Base-by-base conservation (phyloP, 495 filamentous ascomycete genomes). In the Melanomma pulvis-pyrius region DNA sequence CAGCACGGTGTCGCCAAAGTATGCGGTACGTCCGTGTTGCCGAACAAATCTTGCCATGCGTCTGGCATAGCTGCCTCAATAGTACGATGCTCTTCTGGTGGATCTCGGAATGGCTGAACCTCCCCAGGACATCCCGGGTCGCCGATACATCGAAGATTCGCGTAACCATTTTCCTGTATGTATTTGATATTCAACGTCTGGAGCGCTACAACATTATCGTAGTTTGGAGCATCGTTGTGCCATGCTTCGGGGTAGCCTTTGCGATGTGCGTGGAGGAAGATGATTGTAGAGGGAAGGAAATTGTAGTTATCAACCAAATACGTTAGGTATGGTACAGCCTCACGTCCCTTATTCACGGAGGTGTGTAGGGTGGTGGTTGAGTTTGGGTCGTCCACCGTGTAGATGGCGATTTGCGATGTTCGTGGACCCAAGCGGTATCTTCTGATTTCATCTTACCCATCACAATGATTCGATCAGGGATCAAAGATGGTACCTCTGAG, bases 1-100 rank as follows among this genome's bases (percentile, higher is more conserved):
- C 88, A 91, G 68, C 89, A 91, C 12, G 83, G 81, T 0, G 81
- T 82, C 0, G 79, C 83, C 2, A 90, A 75, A 0, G 75, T 66
- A 4, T 78, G 73, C 15, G 84, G 83, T 1, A 85, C 75, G 0
- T 81, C 62, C 71, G 65, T 73, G 29, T 51, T 62, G 28, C 22
- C 21, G 41, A 71, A 66, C 41, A 72, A 30, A 1, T 47, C 28
- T n/a, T 4, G 12, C 68, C 68, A 71, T 19, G 44, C 51, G 11
- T 57, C 59, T 2, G 66, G n/a, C 46, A 76, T 69, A 7, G 71
- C 69, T 39, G 74, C 73, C 0, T 73, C 74, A 15, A 71, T 59
- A n/a, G 39, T 21, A 32, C 44, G 39, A 12, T 24, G 39, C 77
- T 15, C 80, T 70, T 17, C 54, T 3, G 36, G 47, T 49, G 21